A percentile compares a stretch with the other conserved stretches of the same genome.
phyloP scores from a whole-genome alignment of 441 rosid genomes.

The Adansonia gregorii region DNA sequence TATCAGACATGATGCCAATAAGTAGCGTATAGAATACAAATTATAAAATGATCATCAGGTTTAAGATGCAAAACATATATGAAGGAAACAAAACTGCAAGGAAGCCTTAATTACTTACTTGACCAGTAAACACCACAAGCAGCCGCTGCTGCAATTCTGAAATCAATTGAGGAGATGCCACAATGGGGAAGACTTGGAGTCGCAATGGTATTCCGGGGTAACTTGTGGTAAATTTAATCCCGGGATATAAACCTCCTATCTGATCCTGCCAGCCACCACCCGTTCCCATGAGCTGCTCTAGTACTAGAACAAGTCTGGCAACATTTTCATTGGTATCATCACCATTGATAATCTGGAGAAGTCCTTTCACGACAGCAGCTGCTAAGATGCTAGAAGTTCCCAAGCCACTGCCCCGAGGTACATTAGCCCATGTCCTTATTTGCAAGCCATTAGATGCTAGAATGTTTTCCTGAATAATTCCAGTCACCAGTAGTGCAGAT shows the following conservation, averaged over 20 bases:
- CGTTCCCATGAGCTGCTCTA: slow-evolving; percentile 97
- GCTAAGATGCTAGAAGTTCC: slow-evolving; percentile 97
- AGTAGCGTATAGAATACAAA: background rate
- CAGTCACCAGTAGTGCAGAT: slow-evolving; percentile 84
- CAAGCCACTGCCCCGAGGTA: slow-evolving; percentile 92
- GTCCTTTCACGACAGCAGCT: slow-evolving; percentile 89
- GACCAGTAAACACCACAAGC: slow-evolving; percentile 93
- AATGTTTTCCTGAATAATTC: slow-evolving; percentile 50
- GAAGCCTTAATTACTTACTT: slow-evolving; percentile 50
- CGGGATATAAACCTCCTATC: slow-evolving; percentile 88
- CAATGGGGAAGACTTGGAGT: slow-evolving; percentile 80
- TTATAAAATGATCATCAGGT: background rate
- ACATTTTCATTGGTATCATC: slow-evolving; percentile 82
- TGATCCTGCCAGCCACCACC: slow-evolving; percentile 99
- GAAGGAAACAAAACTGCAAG: background rate
- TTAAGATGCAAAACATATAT: background rate
- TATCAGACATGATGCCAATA: background rate
- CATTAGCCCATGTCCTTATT: slow-evolving; percentile 87
- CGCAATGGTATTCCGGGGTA: slow-evolving; percentile 88
- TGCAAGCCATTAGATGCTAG: slow-evolving; percentile 53
- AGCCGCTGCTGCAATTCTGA: slow-evolving; percentile 77
- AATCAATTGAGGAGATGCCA: slow-evolving; percentile 63
- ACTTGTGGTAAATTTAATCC: slow-evolving; percentile 81
- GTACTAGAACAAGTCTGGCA: slow-evolving; percentile 82
- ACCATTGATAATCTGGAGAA: slow-evolving; percentile 68